Conservation (phyloP, 208 protist genomes). For the Borovskyia barvae region DNA sequence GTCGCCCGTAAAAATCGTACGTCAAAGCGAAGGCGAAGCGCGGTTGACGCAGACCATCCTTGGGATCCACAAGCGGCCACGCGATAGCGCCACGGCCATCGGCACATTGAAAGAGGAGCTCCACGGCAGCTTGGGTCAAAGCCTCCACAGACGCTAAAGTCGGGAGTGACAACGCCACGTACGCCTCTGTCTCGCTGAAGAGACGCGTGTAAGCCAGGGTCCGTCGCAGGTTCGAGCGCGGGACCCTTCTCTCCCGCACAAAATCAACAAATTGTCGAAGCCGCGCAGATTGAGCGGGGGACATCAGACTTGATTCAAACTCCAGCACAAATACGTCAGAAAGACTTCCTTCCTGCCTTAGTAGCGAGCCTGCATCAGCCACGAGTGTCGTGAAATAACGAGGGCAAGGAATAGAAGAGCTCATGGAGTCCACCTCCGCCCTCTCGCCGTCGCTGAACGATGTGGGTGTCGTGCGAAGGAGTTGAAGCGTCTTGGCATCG, state of each 20-base stretch:
- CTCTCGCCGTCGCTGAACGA: no score
- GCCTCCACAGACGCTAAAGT: background rate
- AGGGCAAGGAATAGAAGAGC: background rate
- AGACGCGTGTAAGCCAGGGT: background rate
- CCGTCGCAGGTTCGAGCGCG: background rate
- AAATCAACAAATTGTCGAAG: no score
- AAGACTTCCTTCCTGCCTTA: conserved; percentile 18
- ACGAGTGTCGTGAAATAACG: conserved; percentile 9
- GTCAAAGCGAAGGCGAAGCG: conserved; percentile 21
- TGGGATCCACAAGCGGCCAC: conserved; percentile 16
- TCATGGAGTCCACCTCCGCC: no score
- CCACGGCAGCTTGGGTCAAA: background rate
- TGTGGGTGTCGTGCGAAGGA: background rate
- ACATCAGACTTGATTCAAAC: conserved; percentile 19
- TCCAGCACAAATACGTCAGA: conserved; percentile 49
- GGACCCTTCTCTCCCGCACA: no score
- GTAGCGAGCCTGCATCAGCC: conserved; percentile 1
- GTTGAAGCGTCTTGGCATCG: conserved; percentile 5
- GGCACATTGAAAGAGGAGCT: background rate
- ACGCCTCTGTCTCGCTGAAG: background rate
- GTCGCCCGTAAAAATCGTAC: conserved; percentile 7
- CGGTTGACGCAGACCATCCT: conserved; percentile 2
- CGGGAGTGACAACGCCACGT: background rate
- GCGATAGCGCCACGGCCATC: conserved; percentile 5
- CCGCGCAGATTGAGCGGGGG: no score